Evolutionary conservation across 306 rosid genomes (phyloP).

Genomic region (Cajanus cajan): DNA sequence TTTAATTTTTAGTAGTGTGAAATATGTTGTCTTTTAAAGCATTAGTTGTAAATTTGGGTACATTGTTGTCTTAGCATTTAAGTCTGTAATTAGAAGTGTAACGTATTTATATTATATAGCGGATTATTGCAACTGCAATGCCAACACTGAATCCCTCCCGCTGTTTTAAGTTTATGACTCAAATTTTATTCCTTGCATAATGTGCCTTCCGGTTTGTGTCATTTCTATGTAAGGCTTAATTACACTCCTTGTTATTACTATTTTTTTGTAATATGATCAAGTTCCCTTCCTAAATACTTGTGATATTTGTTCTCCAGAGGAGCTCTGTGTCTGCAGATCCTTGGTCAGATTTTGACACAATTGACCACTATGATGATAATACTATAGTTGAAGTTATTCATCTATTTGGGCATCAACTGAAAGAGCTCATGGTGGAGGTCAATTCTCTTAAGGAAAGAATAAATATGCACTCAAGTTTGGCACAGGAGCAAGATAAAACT

Average conservation of each 20-base stretch:
- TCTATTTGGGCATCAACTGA: slow-evolving; percentile 53
- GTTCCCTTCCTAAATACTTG: slow-evolving; percentile 21
- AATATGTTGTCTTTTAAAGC: not conserved
- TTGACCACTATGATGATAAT: slow-evolving; percentile 46
- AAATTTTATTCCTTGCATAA: slow-evolving; percentile 13
- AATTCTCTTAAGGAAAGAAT: slow-evolving; percentile 58
- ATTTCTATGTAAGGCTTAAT: not conserved
- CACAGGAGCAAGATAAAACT: slow-evolving; percentile 51
- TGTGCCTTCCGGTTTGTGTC: slow-evolving; percentile 19
- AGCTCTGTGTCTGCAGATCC: slow-evolving; percentile 39
- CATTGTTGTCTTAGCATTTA: not conserved
- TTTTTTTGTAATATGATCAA: not conserved
- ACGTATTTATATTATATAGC: not conserved
- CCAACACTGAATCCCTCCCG: not conserved
- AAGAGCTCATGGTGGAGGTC: slow-evolving; percentile 52
- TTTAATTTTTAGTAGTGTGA: not conserved
- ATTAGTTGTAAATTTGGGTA: not conserved
- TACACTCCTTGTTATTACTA: slow-evolving; percentile 9
- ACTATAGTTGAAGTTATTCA: slow-evolving; percentile 33
- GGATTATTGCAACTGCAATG: slow-evolving; percentile 3
- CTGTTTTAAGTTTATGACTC: not conserved
- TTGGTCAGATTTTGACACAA: slow-evolving; percentile 48
- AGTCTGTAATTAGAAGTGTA: not conserved
- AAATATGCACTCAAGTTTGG: slow-evolving; percentile 46
- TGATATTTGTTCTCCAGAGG: slow-evolving; percentile 48